Conservation (phyloP, 495 filamentous ascomycete genomes). For the Penicillium malachiteum region DNA sequence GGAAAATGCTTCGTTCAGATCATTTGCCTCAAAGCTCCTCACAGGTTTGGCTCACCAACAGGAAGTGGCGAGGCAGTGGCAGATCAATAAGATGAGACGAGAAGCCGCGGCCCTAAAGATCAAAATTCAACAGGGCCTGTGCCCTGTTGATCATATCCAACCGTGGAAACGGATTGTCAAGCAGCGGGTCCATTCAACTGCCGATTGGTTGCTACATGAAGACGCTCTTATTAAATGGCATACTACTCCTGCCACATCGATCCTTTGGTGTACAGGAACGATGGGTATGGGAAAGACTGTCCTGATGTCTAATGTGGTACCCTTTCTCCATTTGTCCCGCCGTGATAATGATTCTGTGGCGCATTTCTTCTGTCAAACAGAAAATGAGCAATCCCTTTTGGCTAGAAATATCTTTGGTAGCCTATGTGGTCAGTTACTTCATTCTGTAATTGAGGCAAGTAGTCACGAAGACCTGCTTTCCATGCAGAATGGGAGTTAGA, state of each 20-base stretch:
- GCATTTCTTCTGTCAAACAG: conserved; percentile 22
- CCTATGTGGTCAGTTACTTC: conserved; percentile 19
- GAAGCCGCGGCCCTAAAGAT: conserved; percentile 4
- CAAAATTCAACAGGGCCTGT: conserved; percentile 5
- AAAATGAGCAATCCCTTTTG: conserved; percentile 16
- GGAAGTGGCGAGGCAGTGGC: conserved; percentile 9
- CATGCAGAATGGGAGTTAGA: neutral
- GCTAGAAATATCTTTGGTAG: conserved; percentile 19
- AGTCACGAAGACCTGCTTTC: neutral
- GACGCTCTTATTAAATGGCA: neutral
- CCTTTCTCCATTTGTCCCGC: conserved; percentile 3
- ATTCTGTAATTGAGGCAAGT: conserved; percentile 8
- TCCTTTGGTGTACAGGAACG: conserved; percentile 29
- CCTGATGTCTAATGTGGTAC: conserved; percentile 23
- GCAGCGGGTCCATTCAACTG: conserved; percentile 3
- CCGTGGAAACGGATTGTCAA: conserved; percentile 5
- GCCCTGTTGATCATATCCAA: conserved; percentile 1
- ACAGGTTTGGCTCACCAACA: conserved; percentile 6
- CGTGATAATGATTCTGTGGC: conserved; percentile 6
- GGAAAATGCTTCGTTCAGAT: conserved; percentile 11
- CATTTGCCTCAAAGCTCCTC: neutral
- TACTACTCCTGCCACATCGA: neutral
- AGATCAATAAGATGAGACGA: neutral
- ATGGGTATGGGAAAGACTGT: conserved; percentile 31
- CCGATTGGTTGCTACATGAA: conserved; percentile 12